phyloP scores from a whole-genome alignment of 768 basidiomycete species.

The Russula earlei region DNA sequence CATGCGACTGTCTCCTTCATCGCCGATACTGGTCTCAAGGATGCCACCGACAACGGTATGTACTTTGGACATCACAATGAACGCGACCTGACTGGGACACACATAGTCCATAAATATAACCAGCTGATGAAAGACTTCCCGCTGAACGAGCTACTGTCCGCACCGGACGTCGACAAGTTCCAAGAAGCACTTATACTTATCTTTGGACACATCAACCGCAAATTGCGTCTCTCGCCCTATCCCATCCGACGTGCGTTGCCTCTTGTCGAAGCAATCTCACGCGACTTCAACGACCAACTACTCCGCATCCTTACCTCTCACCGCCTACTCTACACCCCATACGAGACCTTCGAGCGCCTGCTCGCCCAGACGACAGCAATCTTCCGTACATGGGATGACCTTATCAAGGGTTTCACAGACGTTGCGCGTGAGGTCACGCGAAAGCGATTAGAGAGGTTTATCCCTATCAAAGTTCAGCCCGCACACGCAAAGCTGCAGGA shows the following conservation, averaged over 20 bases:
- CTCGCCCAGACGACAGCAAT: conserved; percentile 62
- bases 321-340: conserved; percentile 87
- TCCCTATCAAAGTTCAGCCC: conserved; percentile 89
- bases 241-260: conserved; percentile 93
- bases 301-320: conserved; percentile 85
- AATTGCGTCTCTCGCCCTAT: conserved; percentile 91
- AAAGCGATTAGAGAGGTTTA: conserved; percentile 85
- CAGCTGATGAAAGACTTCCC: conserved; percentile 99
- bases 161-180: conserved; percentile 92
- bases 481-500: conserved; percentile 91
- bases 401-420: conserved; percentile 59
- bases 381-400: conserved; percentile 54
- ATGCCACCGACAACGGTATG: conserved; percentile 81
- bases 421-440: conserved; percentile 82
- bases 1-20: conserved; percentile 97
- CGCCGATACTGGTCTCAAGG: conserved; percentile 93
- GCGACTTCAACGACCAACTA: conserved; percentile 94
- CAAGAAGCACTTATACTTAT: conserved; percentile 82
- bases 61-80: neutral
- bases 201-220: conserved; percentile 91
- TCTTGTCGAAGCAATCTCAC: conserved; percentile 95
- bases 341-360: conserved; percentile 86
- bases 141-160: conserved; percentile 89
- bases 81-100: neutral
- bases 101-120: conserved; percentile 91